These are phyloP conservation scores for Cytospora piceicola DNA, from an alignment of 2,329 filamentous ascomycete genomes.

Conservation along the genomic window DNA sequence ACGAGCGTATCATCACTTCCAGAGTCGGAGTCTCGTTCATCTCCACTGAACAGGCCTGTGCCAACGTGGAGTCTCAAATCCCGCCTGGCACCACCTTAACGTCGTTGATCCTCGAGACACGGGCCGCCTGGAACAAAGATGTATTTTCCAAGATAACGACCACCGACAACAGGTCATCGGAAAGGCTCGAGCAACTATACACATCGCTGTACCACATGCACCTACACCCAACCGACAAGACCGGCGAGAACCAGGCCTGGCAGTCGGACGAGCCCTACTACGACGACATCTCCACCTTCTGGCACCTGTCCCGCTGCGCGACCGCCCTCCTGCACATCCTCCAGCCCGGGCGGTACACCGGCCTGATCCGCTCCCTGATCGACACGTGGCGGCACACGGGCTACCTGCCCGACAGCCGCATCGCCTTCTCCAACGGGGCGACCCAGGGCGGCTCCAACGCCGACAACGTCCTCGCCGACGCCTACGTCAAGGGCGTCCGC, in stretches of 20 bases:
- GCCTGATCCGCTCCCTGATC: slow-evolving; percentile 59
- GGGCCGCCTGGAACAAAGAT: slow-evolving; percentile 61
- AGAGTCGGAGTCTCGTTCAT: slow-evolving; percentile 71
- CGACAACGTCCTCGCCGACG: slow-evolving; percentile 73
- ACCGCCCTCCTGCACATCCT: slow-evolving; percentile 60
- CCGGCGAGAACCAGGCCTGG: slow-evolving; percentile 64
- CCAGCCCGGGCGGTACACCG: slow-evolving; percentile 55
- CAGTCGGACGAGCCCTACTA: slow-evolving; percentile 59
- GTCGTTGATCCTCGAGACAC: slow-evolving; percentile 48
- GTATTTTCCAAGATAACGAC: slow-evolving; percentile 68
- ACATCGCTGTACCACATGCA: slow-evolving; percentile 71
- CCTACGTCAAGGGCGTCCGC: slow-evolving; percentile 68
- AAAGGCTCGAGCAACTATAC: slow-evolving; percentile 65
- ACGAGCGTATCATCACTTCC: slow-evolving; percentile 51
- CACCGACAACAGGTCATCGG: slow-evolving; percentile 52
- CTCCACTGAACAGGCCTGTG: slow-evolving; percentile 61
- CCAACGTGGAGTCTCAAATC: slow-evolving; percentile 60
- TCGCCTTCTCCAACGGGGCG: slow-evolving; percentile 69
- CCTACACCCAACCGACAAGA: slow-evolving; percentile 70
- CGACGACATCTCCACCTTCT: slow-evolving; percentile 63
- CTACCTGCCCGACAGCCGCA: slow-evolving; percentile 67
- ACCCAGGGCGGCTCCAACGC: slow-evolving; percentile 72
- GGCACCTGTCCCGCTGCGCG: slow-evolving; percentile 64
- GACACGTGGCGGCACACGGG: slow-evolving; percentile 65
- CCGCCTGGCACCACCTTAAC: slow-evolving; percentile 48